Conservation (phyloP, 495 filamentous ascomycete genomes). For the Aspergillus baeticus region DNA sequence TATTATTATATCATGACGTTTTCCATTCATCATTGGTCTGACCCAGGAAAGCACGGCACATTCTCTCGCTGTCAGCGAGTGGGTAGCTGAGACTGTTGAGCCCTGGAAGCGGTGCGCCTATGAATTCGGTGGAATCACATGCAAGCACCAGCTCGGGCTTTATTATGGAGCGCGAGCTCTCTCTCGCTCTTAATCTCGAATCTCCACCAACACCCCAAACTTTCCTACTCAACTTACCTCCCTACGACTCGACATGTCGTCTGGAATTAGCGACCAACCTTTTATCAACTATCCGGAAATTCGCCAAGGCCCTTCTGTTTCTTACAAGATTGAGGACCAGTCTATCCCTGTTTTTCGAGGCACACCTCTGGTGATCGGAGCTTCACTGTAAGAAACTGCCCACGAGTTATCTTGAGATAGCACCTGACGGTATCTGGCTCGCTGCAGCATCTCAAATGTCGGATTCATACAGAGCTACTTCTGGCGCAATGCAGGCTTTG, state of each 20-base stretch:
- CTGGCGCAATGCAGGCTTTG: constrained; percentile 78
- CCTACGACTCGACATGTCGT: constrained; percentile 22
- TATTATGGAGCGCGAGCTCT: neutral
- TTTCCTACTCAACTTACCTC: neutral
- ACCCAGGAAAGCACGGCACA: too few species aligned
- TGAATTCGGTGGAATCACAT: neutral
- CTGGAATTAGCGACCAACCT: constrained; percentile 16
- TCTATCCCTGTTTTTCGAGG: constrained; percentile 56
- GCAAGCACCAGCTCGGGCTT: neutral
- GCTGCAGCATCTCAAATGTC: constrained; percentile 52
- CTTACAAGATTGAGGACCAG: constrained; percentile 49
- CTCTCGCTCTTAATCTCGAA: neutral
- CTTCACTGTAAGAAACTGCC: constrained; percentile 41
- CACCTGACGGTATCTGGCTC: neutral
- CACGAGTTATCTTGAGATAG: neutral
- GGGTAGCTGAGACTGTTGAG: neutral
- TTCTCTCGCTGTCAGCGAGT: neutral
- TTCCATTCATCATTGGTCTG: too few species aligned
- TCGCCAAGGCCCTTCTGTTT: constrained; percentile 41
- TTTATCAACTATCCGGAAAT: constrained; percentile 46
- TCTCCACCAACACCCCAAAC: neutral
- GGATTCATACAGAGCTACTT: constrained; percentile 56
- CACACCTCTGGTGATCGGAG: constrained; percentile 46
- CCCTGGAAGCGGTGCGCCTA: neutral
- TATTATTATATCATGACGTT: too few species aligned